phyloP scores from a whole-genome alignment of 2,329 filamentous ascomycete species.

The Fusarium tanahbumbuense region DNA sequence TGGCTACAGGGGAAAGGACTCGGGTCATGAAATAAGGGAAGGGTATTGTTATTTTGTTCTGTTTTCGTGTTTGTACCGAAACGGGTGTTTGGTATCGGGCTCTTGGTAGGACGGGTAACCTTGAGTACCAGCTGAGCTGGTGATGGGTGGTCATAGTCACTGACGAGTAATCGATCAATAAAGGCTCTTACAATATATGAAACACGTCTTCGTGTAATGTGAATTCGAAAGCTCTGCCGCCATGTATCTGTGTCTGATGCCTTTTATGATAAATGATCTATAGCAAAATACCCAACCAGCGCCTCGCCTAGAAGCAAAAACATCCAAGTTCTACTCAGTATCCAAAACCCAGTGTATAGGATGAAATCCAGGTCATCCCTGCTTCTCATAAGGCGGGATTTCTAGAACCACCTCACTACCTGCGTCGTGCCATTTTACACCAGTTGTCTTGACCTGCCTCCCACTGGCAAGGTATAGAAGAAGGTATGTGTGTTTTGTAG shows the following conservation, averaged over 20 bases:
- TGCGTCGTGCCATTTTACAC: conserved; percentile 74
- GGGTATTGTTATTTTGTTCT: conserved; percentile 24
- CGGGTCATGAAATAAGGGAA: conserved; percentile 7
- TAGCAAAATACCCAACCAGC: conserved; percentile 19
- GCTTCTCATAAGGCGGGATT: conserved; percentile 46
- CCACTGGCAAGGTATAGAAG: conserved; percentile 79
- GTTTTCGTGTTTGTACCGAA: conserved; percentile 23
- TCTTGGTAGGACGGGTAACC: neutral
- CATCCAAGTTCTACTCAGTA: neutral
- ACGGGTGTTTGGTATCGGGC: conserved; percentile 16
- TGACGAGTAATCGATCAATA: neutral
- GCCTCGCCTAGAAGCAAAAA: conserved; percentile 30
- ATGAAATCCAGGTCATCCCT: conserved; percentile 3
- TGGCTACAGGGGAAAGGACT: conserved; percentile 18
- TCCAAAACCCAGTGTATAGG: neutral
- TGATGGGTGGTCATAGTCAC: conserved; percentile 1
- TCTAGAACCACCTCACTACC: conserved; percentile 64
- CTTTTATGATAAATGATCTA: neutral
- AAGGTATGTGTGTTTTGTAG: conserved; percentile 78
- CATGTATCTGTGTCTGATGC: neutral
- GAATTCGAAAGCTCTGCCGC: neutral
- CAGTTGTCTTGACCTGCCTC: conserved; percentile 67
- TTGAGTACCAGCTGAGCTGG: conserved; percentile 8
- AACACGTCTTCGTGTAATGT: conserved; percentile 1
- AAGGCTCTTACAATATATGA: neutral